Conservation (phyloP, 108 stramenopile genomes). For the Cyclotella kingstonii region DNA sequence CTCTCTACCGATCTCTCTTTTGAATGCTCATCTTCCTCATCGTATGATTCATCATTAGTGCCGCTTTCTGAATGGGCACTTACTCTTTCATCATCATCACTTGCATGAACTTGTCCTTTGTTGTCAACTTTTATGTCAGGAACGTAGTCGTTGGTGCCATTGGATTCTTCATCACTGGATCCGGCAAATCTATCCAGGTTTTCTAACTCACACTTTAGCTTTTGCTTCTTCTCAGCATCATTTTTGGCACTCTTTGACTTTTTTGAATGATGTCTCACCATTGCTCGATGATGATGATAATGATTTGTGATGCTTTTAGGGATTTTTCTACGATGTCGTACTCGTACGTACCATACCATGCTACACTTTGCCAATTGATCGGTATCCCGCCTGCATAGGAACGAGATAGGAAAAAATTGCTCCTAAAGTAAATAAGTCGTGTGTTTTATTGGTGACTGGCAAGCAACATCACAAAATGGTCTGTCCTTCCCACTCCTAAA, state of each 20-base stretch:
- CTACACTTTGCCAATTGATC: too few relatives aligned
- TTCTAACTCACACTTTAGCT: slow-evolving; percentile 22
- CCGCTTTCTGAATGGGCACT: slow-evolving; percentile 20
- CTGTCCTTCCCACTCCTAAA: too few relatives aligned
- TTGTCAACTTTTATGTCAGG: slow-evolving; percentile 4
- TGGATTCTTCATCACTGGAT: slow-evolving; percentile 75
- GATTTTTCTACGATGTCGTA: neutral
- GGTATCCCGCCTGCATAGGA: too few relatives aligned
- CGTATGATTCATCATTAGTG: slow-evolving; percentile 23
- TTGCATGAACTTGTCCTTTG: slow-evolving; percentile 11
- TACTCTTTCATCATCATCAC: slow-evolving; percentile 15
- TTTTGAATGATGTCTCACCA: slow-evolving; percentile 40
- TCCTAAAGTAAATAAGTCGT: too few relatives aligned
- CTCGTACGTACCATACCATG: too few relatives aligned
- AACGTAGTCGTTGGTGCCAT: too few relatives aligned
- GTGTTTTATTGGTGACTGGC: too few relatives aligned
- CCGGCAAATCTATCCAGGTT: slow-evolving; percentile 84
- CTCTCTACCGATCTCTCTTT: neutral
- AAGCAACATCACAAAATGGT: too few relatives aligned
- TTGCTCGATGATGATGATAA: neutral
- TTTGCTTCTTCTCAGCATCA: slow-evolving; percentile 10
- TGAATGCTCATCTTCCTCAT: slow-evolving; percentile 17
- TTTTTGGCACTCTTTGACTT: slow-evolving; percentile 33
- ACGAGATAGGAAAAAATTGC: too few relatives aligned
- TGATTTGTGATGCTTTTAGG: neutral